phyloP scores from a whole-genome alignment of 139 green algal genomes.

The Parachlorella kessleri region DNA sequence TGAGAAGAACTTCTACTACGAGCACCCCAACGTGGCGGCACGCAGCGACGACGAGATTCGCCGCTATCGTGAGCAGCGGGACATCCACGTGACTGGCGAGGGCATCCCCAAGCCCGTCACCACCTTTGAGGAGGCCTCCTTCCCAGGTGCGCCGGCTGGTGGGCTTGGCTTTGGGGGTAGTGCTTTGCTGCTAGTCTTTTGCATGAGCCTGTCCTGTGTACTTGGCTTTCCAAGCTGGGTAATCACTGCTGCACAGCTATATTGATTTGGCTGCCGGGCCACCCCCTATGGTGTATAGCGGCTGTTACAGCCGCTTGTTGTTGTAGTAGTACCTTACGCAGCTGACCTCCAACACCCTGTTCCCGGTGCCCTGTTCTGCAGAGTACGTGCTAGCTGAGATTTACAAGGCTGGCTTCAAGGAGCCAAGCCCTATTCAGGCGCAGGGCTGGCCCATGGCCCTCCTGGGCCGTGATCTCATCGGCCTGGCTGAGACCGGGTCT shows the following conservation, averaged over 20 bases:
- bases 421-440: constrained; percentile 88
- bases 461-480: constrained; percentile 83
- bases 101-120: constrained; percentile 70
- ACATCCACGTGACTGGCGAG: constrained; percentile 70
- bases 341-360: background rate
- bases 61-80: constrained; percentile 61
- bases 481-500: constrained; percentile 88
- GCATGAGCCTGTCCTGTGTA: too few relatives aligned
- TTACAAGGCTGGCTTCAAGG: constrained; percentile 74
- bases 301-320: too few relatives aligned
- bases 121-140: constrained; percentile 82
- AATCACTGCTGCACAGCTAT: too few relatives aligned
- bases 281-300: too few relatives aligned
- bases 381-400: constrained; percentile 91
- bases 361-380: constrained; percentile 19
- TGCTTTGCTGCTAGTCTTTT: too few relatives aligned
- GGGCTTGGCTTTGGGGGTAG: too few relatives aligned
- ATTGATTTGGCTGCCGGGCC: too few relatives aligned
- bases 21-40: constrained; percentile 81
- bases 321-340: too few relatives aligned
- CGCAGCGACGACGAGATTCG: constrained; percentile 70
- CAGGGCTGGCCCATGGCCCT: constrained; percentile 93
- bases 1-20: constrained; percentile 94
- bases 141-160: constrained; percentile 54
- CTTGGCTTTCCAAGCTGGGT: too few relatives aligned